Evolutionary conservation across 2,329 filamentous ascomycete genomes (phyloP).

Genomic region (Cytospora leucostoma): DNA sequence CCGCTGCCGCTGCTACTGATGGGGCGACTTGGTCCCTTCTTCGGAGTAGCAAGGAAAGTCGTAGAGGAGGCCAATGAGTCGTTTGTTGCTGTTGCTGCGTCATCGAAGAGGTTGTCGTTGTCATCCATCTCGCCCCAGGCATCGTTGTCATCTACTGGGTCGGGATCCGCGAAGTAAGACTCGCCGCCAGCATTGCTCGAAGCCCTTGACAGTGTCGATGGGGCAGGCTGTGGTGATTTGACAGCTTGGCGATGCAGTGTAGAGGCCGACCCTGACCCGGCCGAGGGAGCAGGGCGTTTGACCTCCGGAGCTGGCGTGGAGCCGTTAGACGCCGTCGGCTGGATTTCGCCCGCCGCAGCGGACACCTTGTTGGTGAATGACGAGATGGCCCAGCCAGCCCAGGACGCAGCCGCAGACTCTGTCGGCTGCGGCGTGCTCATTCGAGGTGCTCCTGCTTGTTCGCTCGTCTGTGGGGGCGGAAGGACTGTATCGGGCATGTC

Average conservation of each 20-base stretch:
- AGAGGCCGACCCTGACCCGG: conserved; percentile 54
- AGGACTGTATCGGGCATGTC: conserved; percentile 79
- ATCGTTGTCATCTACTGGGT: conserved; percentile 64
- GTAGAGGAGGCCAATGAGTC: conserved; percentile 28
- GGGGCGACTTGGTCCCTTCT: conserved; percentile 32
- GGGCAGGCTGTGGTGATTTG: conserved; percentile 49
- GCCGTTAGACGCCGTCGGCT: conserved; percentile 53
- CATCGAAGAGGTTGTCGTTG: conserved; percentile 41
- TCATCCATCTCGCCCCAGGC: conserved; percentile 70
- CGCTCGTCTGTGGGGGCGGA: conserved; percentile 59
- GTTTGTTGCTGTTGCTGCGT: conserved; percentile 38
- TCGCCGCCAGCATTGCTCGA: conserved; percentile 48
- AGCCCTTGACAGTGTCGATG: conserved; percentile 47
- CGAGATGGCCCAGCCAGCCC: conserved; percentile 98
- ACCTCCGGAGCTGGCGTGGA: conserved; percentile 41
- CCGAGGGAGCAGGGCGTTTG: conserved; percentile 38
- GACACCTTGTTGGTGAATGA: conserved; percentile 96
- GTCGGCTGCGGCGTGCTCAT: conserved; percentile 75
- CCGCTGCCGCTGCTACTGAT: conserved; percentile 33
- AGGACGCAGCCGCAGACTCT: conserved; percentile 63
- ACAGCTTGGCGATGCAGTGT: conserved; percentile 61
- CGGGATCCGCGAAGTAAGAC: conserved; percentile 57
- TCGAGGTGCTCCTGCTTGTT: conserved; percentile 60
- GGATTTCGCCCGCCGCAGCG: conserved; percentile 82
- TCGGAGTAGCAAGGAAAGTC: conserved; percentile 18